Percentiles rank a stretch among this genome's conserved stretches.
Evolutionary conservation across 1,139 yeast species (phyloP).

Genomic region (Saccharomycopsis hybrid): DNA sequence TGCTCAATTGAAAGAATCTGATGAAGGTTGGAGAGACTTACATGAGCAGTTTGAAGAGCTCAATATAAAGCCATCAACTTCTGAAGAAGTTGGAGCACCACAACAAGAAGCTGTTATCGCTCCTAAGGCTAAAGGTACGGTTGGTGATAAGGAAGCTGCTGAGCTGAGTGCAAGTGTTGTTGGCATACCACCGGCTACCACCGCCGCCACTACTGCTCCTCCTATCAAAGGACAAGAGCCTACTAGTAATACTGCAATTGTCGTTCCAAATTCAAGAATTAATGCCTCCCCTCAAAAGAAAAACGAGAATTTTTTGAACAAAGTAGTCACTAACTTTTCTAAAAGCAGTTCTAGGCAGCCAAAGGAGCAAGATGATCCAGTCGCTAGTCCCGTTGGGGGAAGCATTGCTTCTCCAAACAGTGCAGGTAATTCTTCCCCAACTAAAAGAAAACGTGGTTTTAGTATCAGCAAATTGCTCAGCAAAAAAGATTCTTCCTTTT

Average conservation of each 20-base stretch:
- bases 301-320: neutral
- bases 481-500: conserved; percentile 2
- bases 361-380: neutral
- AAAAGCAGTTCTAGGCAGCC: neutral
- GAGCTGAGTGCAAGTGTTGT: neutral
- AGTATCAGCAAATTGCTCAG: conserved; percentile 6
- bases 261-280: neutral
- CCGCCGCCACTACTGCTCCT: neutral
- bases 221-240: too few species aligned
- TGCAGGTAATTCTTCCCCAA: neutral
- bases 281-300: neutral
- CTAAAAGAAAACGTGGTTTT: conserved; percentile 11
- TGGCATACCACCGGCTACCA: neutral
- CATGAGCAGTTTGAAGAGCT: conserved; percentile 23
- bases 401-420: neutral
- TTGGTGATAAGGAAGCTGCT: neutral
- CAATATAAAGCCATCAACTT: conserved; percentile 1
- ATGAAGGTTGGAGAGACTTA: conserved; percentile 24
- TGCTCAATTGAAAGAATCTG: conserved; percentile 22
- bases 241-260: neutral
- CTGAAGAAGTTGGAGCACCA: conserved; percentile 23
- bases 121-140: neutral
- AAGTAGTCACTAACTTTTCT: conserved; percentile 5
- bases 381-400: neutral
- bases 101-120: conserved; percentile 29